Percentiles rank a stretch among this genome's conserved stretches.
Evolutionary conservation across 495 filamentous ascomycete species (phyloP).

Genomic region (Penicillium pancosmium): DNA sequence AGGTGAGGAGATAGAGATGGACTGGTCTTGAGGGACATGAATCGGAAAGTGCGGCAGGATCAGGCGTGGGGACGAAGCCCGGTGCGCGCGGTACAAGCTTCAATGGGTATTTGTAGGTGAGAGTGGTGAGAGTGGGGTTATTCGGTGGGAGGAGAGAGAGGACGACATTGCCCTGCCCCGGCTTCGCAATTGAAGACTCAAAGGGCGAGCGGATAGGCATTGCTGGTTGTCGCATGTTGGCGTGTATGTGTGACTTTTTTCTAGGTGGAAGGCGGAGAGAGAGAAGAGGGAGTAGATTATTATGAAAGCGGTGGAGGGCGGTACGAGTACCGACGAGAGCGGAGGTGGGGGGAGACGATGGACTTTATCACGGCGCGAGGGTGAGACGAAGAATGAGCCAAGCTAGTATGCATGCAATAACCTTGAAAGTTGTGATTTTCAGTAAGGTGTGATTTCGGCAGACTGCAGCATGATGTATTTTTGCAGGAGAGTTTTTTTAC

Average conservation of each 20-base stretch:
- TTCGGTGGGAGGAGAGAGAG: slow-evolving; percentile 72
- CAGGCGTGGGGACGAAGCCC: slow-evolving; percentile 42
- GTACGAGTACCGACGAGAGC: not conserved
- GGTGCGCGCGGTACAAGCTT: slow-evolving; percentile 77
- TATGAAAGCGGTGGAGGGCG: not conserved
- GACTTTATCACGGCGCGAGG: slow-evolving; percentile 16
- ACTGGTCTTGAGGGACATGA: slow-evolving; percentile 42
- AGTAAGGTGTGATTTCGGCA: slow-evolving; percentile 18
- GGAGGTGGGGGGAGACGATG: slow-evolving; percentile 1
- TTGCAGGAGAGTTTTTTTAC: slow-evolving; percentile 21
- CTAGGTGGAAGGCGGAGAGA: not conserved
- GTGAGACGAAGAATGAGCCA: slow-evolving; percentile 18
- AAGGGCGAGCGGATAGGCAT: slow-evolving; percentile 62
- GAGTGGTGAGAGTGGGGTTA: slow-evolving; percentile 68
- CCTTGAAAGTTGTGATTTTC: not conserved
- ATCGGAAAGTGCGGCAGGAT: slow-evolving; percentile 29
- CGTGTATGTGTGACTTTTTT: slow-evolving; percentile 1
- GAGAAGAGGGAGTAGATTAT: slow-evolving; percentile 2
- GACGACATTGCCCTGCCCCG: slow-evolving; percentile 78
- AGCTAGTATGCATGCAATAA: slow-evolving; percentile 10
- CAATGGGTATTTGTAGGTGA: slow-evolving; percentile 90
- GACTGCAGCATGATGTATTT: slow-evolving; percentile 24
- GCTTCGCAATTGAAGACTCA: slow-evolving; percentile 65
- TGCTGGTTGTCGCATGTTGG: slow-evolving; percentile 33
- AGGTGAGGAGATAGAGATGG: slow-evolving; percentile 87